Conservation (phyloP, 1,284 basidiomycete genomes). For the Mixia osmundae region DNA sequence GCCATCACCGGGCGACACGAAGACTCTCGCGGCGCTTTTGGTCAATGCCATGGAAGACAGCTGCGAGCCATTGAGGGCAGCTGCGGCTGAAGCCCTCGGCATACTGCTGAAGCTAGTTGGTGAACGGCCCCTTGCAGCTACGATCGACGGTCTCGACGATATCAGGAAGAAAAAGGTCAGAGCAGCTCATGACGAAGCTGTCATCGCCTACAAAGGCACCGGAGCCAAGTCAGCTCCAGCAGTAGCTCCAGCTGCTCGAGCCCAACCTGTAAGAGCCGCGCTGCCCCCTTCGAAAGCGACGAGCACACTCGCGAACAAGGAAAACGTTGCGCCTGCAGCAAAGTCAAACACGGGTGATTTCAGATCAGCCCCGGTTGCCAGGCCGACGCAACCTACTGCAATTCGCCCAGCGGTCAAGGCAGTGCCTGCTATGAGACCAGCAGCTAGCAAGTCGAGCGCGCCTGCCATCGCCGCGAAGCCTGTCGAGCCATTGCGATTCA, state of each 20-base stretch:
- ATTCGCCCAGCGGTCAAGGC: conserved; percentile 9
- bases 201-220: conserved; percentile 66
- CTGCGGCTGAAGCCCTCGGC: conserved; percentile 68
- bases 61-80: conserved; percentile 69
- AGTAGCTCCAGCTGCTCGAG: conserved; percentile 26
- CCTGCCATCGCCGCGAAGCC: conserved; percentile 28
- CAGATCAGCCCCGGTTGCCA: too few species aligned
- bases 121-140: conserved; percentile 67
- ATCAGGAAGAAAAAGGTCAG: conserved; percentile 80
- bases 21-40: conserved; percentile 57
- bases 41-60: conserved; percentile 62
- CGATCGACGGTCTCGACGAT: conserved; percentile 69
- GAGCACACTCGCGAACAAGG: conserved; percentile 9
- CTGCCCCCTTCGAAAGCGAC: conserved; percentile 30
- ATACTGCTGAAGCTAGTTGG: conserved; percentile 94
- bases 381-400: too few species aligned
- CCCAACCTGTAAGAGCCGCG: conserved; percentile 24
- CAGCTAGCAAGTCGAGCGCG: conserved; percentile 28
- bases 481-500: conserved; percentile 71
- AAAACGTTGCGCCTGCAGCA: too few species aligned
- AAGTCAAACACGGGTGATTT: too few species aligned
- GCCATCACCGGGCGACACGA: conserved; percentile 49
- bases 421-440: conserved; percentile 22
- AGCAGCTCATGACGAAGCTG: conserved; percentile 71
- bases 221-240: conserved; percentile 21